Evolutionary conservation across 2,329 filamentous ascomycete genomes (phyloP), one percentile per base, ranked within the genome.

Genomic region (Neopestalotiopsis clavispora): DNA sequence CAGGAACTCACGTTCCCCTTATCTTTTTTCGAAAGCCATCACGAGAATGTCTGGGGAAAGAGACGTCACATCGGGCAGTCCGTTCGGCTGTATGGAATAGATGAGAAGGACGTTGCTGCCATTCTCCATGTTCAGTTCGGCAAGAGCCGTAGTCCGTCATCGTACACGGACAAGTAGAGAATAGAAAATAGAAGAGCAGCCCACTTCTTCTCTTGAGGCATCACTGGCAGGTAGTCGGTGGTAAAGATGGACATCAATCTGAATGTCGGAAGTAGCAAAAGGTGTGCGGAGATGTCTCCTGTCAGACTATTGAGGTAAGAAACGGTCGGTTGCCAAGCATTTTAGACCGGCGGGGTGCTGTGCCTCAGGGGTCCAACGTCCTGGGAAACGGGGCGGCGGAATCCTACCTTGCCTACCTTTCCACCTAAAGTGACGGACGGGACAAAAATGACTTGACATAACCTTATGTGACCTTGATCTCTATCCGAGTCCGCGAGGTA

Each of bases 241-340:
- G 34, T 38, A 10, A 38, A 38, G 34, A 38, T 38, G 10, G 34
- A 38, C 10, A 38, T 38, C 34, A 38, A 38, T 38, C 10, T 38
- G 6, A 38, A 38, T 9, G 45, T 52, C 17, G 45, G 9, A 52
- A n/a, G n/a, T 52, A 52, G n/a, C 23, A n/a, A 52, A 52, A 52
- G 17, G 45, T 20, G n/a, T 52, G 45, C 45, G 45, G 45, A 52
- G 45, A 52, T 52, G 45, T 52, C 45, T 52, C 45, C 45, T 52
- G n/a, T 52, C 45, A 38, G 45, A 52, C 45, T 52, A 52, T 52
- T 20, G 45, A 52, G n/a, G 17, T n/a, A 52, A 52, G n/a, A 52
- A 52, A 52, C 45, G 45, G 45, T 52, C 45, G n/a, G 45, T 52
- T 28, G 45, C 45, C 45, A 52, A 52, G 45, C 45, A 52, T 52